Percentiles rank a stretch among this genome's conserved stretches.
phyloP scores from a whole-genome alignment of 371 early-diverging fungal genomes.

The Blakeslea trispora region DNA sequence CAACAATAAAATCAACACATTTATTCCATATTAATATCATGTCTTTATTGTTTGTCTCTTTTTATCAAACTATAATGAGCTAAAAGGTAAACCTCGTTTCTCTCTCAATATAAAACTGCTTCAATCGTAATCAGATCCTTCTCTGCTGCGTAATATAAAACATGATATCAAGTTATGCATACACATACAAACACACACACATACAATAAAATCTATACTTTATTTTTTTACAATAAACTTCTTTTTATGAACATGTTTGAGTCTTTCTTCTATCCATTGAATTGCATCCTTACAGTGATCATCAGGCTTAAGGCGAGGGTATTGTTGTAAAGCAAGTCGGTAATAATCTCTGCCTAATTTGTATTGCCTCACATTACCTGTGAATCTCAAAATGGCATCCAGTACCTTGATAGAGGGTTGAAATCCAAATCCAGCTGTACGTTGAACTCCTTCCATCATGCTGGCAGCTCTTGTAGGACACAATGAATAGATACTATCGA shows the following conservation, averaged over 20 bases:
- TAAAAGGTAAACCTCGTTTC: no score
- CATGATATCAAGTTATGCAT: no score
- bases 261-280: conserved; percentile 13
- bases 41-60: no score
- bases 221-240: background rate
- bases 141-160: no score
- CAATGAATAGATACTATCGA: conserved; percentile 30
- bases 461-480: conserved; percentile 19
- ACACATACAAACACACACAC: no score
- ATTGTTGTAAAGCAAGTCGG: conserved; percentile 23
- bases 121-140: no score
- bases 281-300: conserved; percentile 8
- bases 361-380: conserved; percentile 24
- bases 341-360: conserved; percentile 34
- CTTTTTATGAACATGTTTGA: no score
- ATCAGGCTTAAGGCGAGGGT: conserved; percentile 29
- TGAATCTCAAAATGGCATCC: conserved; percentile 35
- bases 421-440: conserved; percentile 18
- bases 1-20: no score
- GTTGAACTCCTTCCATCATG: conserved; percentile 5
- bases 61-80: no score
- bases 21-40: no score
- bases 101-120: no score
- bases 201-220: no score
- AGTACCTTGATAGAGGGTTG: conserved; percentile 25